Percentiles rank a stretch among this genome's conserved stretches.
These are phyloP conservation scores for Sechiopsis laciniata DNA, from an alignment of 306 rosid genomes.

Conservation along the genomic window DNA sequence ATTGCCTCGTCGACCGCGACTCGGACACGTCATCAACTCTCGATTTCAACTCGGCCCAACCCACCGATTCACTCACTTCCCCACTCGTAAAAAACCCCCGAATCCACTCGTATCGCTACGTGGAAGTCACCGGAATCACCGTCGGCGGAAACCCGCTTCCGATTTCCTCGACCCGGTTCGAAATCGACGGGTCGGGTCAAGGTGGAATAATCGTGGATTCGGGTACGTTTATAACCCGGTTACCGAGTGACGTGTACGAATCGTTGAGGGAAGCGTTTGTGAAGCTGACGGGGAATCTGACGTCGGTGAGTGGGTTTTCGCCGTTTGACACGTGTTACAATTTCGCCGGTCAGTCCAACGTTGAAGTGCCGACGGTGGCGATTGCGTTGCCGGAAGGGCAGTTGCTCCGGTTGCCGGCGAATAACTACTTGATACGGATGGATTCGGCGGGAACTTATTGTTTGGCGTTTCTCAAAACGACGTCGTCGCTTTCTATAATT, in stretches of 20 bases:
- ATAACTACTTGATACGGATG: neutral
- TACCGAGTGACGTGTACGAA: conserved; percentile 47
- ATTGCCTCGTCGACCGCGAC: conserved; percentile 72
- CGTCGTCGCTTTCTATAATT: conserved; percentile 6
- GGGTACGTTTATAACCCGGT: conserved; percentile 66
- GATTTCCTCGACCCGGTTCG: conserved; percentile 38
- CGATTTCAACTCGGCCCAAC: conserved; percentile 64
- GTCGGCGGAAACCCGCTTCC: conserved; percentile 50
- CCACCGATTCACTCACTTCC: conserved; percentile 43
- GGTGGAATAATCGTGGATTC: conserved; percentile 80
- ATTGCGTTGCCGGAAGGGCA: neutral
- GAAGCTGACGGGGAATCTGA: conserved; percentile 34
- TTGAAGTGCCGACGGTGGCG: conserved; percentile 40
- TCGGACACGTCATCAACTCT: conserved; percentile 58
- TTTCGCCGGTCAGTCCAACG: conserved; percentile 33
- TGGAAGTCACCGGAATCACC: conserved; percentile 48
- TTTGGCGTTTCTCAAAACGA: neutral
- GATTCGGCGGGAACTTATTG: conserved; percentile 14
- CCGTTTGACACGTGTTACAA: conserved; percentile 81
- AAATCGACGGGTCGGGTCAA: conserved; percentile 34
- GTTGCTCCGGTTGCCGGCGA: neutral
- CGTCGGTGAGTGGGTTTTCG: conserved; percentile 26
- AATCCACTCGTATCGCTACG: conserved; percentile 43
- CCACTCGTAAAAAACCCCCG: conserved; percentile 32
- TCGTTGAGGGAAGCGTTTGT: conserved; percentile 60